phyloP scores from a whole-genome alignment of 805 yeast species.

The Debaryomyces castellii region DNA sequence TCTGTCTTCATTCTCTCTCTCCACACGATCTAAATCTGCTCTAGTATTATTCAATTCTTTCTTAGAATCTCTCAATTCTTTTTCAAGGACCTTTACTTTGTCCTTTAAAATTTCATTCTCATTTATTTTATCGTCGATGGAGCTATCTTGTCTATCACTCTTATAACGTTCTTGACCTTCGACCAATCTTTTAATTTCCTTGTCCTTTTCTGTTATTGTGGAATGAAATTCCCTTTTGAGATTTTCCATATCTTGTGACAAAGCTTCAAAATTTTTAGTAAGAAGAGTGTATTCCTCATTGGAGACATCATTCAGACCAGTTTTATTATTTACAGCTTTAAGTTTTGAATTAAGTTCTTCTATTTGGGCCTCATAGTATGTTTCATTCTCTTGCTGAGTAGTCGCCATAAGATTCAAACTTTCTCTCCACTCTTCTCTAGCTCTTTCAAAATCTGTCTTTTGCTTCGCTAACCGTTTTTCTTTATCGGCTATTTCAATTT shows the following conservation, averaged over 20 bases:
- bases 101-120: background rate
- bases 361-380: conserved; percentile 46
- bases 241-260: conserved; percentile 11
- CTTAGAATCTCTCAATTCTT: background rate
- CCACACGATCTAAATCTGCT: background rate
- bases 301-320: background rate
- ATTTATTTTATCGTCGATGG: background rate
- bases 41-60: background rate
- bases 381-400: conserved; percentile 56
- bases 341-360: conserved; percentile 25
- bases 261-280: conserved; percentile 8
- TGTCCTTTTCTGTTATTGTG: conserved; percentile 7
- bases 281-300: background rate
- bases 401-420: conserved; percentile 55
- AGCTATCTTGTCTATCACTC: background rate
- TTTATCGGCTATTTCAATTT: conserved; percentile 38
- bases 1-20: conserved; percentile 1
- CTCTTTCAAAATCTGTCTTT: conserved; percentile 48
- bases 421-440: conserved; percentile 58
- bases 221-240: conserved; percentile 13
- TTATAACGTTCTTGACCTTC: background rate
- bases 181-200: conserved; percentile 1
- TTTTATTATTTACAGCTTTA: background rate
- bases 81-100: background rate
- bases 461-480: conserved; percentile 50